A percentile compares a stretch with the other conserved stretches of the same genome.
These are phyloP conservation scores for Vigna unguiculata DNA, from an alignment of 306 rosid species.

Conservation along the genomic window DNA sequence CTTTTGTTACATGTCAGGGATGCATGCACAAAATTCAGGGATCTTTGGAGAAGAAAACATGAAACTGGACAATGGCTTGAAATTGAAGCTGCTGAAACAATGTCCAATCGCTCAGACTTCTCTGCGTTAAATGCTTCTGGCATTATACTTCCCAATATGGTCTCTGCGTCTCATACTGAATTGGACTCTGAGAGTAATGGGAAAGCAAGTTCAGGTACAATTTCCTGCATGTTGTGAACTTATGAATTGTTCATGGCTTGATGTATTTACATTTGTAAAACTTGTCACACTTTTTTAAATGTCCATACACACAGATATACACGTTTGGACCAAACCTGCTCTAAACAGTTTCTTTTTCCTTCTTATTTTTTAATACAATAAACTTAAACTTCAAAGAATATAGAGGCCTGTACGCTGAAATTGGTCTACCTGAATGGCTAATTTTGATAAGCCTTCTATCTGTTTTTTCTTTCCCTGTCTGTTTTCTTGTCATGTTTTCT, in stretches of 20 bases:
- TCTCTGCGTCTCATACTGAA: conserved; percentile 58
- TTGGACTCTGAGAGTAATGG: conserved; percentile 61
- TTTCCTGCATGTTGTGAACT: conserved; percentile 29
- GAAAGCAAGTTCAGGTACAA: conserved; percentile 67
- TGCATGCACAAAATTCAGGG: conserved; percentile 79
- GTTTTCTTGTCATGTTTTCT: neutral
- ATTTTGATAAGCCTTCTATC: neutral
- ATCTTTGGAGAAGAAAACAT: conserved; percentile 94
- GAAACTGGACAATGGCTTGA: conserved; percentile 99
- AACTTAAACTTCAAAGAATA: conserved; percentile 28
- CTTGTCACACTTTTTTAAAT: neutral
- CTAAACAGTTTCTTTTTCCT: neutral
- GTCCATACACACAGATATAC: conserved; percentile 1
- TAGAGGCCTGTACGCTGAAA: neutral
- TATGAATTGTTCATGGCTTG: conserved; percentile 13
- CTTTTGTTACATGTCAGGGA: conserved; percentile 62
- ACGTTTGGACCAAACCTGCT: conserved; percentile 24
- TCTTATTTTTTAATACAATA: neutral
- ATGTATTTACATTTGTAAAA: conserved; percentile 14
- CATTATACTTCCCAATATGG: conserved; percentile 66
- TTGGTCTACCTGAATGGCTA: conserved; percentile 5
- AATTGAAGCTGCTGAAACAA: conserved; percentile 84
- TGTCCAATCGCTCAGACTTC: conserved; percentile 68
- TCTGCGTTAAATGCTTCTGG: conserved; percentile 72
- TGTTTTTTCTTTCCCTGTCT: neutral